Evolutionary conservation across 306 rosid species (phyloP).

Genomic region (Elaeagnus macrophylla): DNA sequence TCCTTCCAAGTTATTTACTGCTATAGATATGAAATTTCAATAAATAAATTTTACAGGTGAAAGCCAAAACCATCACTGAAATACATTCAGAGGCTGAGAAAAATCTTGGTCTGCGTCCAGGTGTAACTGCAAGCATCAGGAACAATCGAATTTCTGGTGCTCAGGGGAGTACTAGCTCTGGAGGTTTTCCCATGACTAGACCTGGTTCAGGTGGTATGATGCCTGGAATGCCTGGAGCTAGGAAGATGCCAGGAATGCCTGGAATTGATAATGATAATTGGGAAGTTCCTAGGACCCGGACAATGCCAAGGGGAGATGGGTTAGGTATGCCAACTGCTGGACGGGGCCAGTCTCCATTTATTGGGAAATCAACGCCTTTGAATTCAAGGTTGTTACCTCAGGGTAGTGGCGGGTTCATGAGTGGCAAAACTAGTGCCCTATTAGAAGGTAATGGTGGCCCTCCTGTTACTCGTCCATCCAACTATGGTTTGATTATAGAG

Average conservation of each 20-base stretch:
- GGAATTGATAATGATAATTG: slow-evolving; percentile 28
- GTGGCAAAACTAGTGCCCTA: slow-evolving; percentile 34
- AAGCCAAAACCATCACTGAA: slow-evolving; percentile 37
- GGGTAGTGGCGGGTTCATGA: slow-evolving; percentile 27
- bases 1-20: neutral
- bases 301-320: neutral
- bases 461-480: slow-evolving; percentile 4
- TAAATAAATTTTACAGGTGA: slow-evolving; percentile 23
- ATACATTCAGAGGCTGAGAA: slow-evolving; percentile 42
- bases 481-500: slow-evolving; percentile 5
- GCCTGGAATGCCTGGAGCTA: slow-evolving; percentile 31
- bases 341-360: slow-evolving; percentile 5
- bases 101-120: slow-evolving; percentile 35
- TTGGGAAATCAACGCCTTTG: slow-evolving; percentile 21
- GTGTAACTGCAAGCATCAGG: slow-evolving; percentile 29
- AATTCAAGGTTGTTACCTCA: slow-evolving; percentile 33
- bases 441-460: slow-evolving; percentile 22
- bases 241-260: slow-evolving; percentile 35
- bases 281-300: slow-evolving; percentile 30
- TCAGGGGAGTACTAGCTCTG: slow-evolving; percentile 20
- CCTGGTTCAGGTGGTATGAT: slow-evolving; percentile 28
- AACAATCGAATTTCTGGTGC: slow-evolving; percentile 23
- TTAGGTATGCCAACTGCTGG: no score
- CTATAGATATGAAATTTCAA: neutral
- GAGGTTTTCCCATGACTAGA: slow-evolving; percentile 23